phyloP scores from a whole-genome alignment of 495 filamentous ascomycete species.

The Neurospora intermedia region DNA sequence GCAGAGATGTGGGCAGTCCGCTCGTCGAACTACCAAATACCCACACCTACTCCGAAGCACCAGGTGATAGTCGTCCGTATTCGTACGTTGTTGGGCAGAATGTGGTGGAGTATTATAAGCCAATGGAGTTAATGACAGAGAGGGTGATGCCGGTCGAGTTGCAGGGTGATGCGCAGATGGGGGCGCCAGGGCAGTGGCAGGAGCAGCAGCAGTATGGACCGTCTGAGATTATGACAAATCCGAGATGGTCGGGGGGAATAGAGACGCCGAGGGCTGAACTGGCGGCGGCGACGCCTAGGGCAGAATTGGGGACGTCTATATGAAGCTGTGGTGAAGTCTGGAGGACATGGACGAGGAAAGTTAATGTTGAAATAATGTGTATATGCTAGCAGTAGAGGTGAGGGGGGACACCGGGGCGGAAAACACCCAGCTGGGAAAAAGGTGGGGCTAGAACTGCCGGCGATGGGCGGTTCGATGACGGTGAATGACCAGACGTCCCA shows the following conservation, averaged over 20 bases:
- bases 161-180: neutral
- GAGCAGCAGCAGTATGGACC: neutral
- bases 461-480: neutral
- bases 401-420: too few relatives aligned
- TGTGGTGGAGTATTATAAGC: neutral
- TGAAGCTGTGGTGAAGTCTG: neutral
- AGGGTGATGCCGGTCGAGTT: neutral
- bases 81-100: neutral
- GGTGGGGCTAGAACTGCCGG: too few relatives aligned
- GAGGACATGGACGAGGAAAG: too few relatives aligned
- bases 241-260: neutral
- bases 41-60: neutral
- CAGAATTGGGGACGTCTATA: neutral
- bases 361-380: too few relatives aligned
- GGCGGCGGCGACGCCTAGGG: neutral
- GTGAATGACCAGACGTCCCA: neutral
- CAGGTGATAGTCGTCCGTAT: neutral
- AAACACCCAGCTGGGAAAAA: too few relatives aligned
- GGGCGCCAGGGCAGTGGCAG: too few relatives aligned
- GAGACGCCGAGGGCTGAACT: neutral
- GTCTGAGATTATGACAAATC: neutral
- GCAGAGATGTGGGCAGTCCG: neutral
- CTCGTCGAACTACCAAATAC: neutral
- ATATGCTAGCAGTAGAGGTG: too few relatives aligned
- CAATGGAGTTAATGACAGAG: neutral